phyloP scores from a whole-genome alignment of 768 basidiomycete species.

The Calocera viscosa region DNA sequence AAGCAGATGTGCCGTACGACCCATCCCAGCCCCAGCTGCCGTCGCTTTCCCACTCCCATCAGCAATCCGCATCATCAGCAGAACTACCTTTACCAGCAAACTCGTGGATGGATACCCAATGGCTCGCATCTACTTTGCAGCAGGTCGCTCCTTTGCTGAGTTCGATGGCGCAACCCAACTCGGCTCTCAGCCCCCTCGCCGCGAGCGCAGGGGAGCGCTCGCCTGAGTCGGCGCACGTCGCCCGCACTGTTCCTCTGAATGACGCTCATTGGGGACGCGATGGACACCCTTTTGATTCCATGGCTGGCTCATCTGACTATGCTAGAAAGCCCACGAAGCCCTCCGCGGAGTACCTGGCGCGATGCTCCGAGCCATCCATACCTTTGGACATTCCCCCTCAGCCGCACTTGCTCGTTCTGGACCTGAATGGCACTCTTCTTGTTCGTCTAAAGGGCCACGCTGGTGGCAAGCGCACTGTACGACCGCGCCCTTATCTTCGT shows the following conservation, averaged over 20 bases:
- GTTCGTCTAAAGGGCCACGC: conserved; percentile 4
- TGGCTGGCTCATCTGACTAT: too few species aligned
- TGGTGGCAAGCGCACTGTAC: neutral
- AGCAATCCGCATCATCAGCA: neutral
- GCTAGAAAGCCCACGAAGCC: neutral
- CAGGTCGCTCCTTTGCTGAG: neutral
- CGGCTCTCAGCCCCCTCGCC: neutral
- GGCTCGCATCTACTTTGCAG: neutral
- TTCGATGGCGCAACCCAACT: neutral
- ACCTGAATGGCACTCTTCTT: conserved; percentile 15
- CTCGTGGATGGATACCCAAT: neutral
- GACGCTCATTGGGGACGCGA: too few species aligned
- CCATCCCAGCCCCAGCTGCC: neutral
- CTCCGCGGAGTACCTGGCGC: neutral
- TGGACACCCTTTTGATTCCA: too few species aligned
- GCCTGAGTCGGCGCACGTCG: neutral
- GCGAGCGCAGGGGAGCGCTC: conserved; percentile 1
- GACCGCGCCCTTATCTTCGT: conserved; percentile 13
- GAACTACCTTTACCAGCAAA: neutral
- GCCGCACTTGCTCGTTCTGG: conserved; percentile 14
- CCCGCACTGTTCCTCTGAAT: too few species aligned
- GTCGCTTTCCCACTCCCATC: neutral
- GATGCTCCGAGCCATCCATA: neutral
- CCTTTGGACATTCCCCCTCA: neutral
- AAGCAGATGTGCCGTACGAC: neutral